Base-by-base conservation (phyloP, 1,284 basidiomycete species). In the Laetiporus sulphureus region DNA sequence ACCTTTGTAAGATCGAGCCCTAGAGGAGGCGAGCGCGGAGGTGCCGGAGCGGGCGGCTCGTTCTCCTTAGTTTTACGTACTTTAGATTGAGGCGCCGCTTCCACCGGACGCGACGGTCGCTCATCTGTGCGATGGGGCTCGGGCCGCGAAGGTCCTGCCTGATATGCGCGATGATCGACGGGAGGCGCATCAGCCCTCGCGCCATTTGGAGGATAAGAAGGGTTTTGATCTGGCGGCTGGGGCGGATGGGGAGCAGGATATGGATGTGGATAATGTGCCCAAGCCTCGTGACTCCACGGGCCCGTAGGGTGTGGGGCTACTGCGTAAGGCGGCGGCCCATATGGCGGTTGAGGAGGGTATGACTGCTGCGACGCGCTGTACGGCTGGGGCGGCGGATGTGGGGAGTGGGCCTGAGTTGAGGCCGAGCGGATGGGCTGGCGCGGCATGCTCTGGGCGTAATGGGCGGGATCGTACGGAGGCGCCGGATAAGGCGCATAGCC, bases 1-100 rank as follows among this genome's bases (percentile, higher is more conserved):
- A 75, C 77, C 68, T 77, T 79, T 37, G 58, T 49, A 50, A 77
- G 81, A 60, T 79, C 77, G 32, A 78, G 54, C 23, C 57, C 50
- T 12, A 55, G 42, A 27, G 30, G 51, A 24, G 43, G 53, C 27
- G 42, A 47, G 39, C 16, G 46, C 50, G 32, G 43, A 42, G 35
- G 46, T 34, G 50, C 47, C 29, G 53, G 51, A 30, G 55, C 44
- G 8, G 54, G 46, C 16, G 46, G 46, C 35, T 56, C 53, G 31
- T 43, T 39, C 30, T 56, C 52, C 36, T 50, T 44, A 24, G 48
- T 42, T 50, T 53, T 58, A 49, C 59, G 59, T 47, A 40, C 48
- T 41, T 52, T 47, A 31, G 43, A 30, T 34, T 46, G 47, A 24
- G 36, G 40, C 35, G 43, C 41, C 42, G 55, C 41, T 38, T 53